These are phyloP conservation scores for Axilococcus clingmanii DNA, from an alignment of 139 green algal genomes.

Conservation along the genomic window DNA sequence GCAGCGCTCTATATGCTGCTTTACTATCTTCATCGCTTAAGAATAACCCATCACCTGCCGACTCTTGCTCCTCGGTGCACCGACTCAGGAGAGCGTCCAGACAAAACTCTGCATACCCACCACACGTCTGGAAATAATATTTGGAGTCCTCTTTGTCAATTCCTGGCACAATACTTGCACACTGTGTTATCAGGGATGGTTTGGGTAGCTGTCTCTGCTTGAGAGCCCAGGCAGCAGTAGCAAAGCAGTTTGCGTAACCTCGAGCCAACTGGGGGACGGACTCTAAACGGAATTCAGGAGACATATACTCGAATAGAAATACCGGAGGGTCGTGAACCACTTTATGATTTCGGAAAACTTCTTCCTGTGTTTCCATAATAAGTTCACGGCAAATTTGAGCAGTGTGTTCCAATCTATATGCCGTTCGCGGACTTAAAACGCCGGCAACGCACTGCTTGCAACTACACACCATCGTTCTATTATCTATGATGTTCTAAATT, in stretches of 20 bases:
- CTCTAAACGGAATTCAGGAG: constrained; percentile 22
- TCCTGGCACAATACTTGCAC: constrained; percentile 12
- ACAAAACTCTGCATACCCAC: constrained; percentile 11
- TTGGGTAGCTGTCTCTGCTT: constrained; percentile 22
- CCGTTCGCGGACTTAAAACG: constrained; percentile 13
- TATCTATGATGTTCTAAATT: not conserved
- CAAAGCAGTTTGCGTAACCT: constrained; percentile 22
- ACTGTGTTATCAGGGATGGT: constrained; percentile 17
- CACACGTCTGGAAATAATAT: constrained; percentile 1
- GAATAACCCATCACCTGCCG: constrained; percentile 1
- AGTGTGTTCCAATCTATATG: not conserved
- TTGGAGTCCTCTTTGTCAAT: constrained; percentile 20
- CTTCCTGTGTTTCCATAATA: not conserved
- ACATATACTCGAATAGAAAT: constrained; percentile 21
- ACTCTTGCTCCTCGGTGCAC: constrained; percentile 1
- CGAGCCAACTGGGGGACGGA: constrained; percentile 10
- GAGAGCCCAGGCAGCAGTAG: constrained; percentile 7
- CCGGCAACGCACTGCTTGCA: constrained; percentile 18
- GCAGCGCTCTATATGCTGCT: not conserved
- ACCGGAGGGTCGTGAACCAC: constrained; percentile 19
- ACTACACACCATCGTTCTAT: constrained; percentile 1
- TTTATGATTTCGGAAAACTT: not conserved
- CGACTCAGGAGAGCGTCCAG: constrained; percentile 15
- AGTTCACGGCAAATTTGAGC: not conserved
- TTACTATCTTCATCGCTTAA: not conserved